Conservation (phyloP, 108 stramenopile species). For the Pseudonitzschia multistriata region DNA sequence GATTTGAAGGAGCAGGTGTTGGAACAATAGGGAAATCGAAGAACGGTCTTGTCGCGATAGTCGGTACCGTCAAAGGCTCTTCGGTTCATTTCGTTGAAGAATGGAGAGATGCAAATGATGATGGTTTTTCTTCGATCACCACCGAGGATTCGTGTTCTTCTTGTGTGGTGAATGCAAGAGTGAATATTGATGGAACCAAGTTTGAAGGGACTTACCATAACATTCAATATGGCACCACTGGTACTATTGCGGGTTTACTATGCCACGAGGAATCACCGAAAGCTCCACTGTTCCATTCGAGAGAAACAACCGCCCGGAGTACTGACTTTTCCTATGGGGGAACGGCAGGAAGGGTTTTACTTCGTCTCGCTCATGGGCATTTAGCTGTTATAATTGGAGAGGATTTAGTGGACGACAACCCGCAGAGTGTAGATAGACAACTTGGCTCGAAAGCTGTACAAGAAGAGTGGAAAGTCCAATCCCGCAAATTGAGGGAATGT, state of each 20-base stretch:
- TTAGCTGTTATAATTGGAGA: slow-evolving; percentile 56
- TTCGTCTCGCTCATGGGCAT: slow-evolving; percentile 66
- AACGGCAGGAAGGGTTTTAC: slow-evolving; percentile 28
- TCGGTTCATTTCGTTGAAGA: slow-evolving; percentile 67
- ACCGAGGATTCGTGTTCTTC: slow-evolving; percentile 49
- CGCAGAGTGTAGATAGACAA: neutral
- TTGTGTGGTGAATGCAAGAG: slow-evolving; percentile 59
- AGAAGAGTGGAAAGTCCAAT: slow-evolving; percentile 2
- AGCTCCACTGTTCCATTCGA: slow-evolving; percentile 22
- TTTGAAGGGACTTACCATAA: slow-evolving; percentile 75
- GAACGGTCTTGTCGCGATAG: slow-evolving; percentile 52
- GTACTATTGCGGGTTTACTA: slow-evolving; percentile 56
- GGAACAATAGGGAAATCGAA: slow-evolving; percentile 64
- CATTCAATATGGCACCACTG: slow-evolving; percentile 56
- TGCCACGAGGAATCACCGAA: slow-evolving; percentile 11
- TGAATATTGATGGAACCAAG: slow-evolving; percentile 62
- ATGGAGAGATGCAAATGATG: slow-evolving; percentile 46
- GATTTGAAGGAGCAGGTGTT: slow-evolving; percentile 55
- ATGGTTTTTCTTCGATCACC: slow-evolving; percentile 21
- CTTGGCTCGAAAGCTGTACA: neutral
- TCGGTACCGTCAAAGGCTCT: slow-evolving; percentile 55
- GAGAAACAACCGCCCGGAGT: slow-evolving; percentile 17
- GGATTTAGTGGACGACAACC: neutral
- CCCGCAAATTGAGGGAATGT: neutral
- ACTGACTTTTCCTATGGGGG: slow-evolving; percentile 2